phyloP scores from a whole-genome alignment of 768 basidiomycete genomes.

The Amylocystis lapponica region DNA sequence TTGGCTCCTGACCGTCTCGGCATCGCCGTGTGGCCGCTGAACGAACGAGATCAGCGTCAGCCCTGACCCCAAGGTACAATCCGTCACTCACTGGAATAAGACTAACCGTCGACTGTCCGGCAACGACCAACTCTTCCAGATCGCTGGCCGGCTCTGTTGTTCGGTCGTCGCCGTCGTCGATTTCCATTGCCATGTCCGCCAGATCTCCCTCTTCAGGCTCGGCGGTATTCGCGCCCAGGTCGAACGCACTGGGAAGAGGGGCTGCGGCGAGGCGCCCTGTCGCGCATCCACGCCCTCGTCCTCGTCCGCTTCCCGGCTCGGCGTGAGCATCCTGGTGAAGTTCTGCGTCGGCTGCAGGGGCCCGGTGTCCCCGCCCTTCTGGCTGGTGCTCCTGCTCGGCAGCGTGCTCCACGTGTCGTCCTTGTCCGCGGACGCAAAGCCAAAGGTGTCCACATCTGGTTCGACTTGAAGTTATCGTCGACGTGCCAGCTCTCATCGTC shows the following conservation, averaged over 20 bases:
- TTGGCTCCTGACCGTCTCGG: constrained; percentile 32
- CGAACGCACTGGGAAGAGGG: constrained; percentile 5
- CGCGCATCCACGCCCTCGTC: constrained; percentile 16
- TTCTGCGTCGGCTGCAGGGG: constrained; percentile 7
- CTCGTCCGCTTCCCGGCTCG: constrained; percentile 8
- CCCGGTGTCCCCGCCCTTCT: constrained; percentile 20
- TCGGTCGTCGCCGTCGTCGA: constrained; percentile 32
- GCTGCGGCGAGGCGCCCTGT: constrained; percentile 5
- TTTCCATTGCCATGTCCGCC: constrained; percentile 32
- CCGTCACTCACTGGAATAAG: constrained; percentile 26
- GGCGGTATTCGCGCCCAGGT: constrained; percentile 6
- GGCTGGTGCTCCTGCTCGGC: constrained; percentile 39
- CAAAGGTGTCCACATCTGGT: constrained; percentile 60
- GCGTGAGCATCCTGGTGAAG: constrained; percentile 6
- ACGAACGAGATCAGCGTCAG: background rate
- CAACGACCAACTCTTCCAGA: constrained; percentile 37
- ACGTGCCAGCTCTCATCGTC: constrained; percentile 75
- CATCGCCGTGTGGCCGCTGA: background rate
- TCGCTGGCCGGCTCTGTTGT: constrained; percentile 32
- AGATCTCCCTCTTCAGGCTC: constrained; percentile 21
- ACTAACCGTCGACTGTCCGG: constrained; percentile 31
- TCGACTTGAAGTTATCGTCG: constrained; percentile 53
- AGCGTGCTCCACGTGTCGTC: constrained; percentile 76
- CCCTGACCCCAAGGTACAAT: background rate
- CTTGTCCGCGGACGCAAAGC: constrained; percentile 33